These are phyloP conservation scores for Euclidium syriacum DNA, from an alignment of 345 rosid genomes.

Conservation along the genomic window DNA sequence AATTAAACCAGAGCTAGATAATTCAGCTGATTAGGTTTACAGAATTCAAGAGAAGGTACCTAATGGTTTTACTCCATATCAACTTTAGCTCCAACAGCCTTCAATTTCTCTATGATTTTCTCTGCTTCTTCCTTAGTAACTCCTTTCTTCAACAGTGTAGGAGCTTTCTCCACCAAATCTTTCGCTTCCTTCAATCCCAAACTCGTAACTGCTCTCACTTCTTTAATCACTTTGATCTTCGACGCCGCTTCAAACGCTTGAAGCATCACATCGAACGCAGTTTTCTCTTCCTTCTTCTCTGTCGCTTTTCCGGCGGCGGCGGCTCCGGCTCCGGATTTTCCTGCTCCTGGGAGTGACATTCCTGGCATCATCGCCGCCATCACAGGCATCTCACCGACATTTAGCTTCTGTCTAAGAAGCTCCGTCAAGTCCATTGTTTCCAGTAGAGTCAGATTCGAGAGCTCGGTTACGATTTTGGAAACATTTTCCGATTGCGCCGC, in stretches of 20 bases:
- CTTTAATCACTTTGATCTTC: constrained; percentile 90
- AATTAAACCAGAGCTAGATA: neutral
- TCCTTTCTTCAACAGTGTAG: constrained; percentile 78
- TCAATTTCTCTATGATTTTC: constrained; percentile 72
- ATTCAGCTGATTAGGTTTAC: neutral
- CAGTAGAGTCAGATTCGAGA: constrained; percentile 64
- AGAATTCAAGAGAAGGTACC: constrained; percentile 2
- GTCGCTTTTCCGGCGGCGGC: constrained; percentile 34
- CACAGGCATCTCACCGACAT: constrained; percentile 59
- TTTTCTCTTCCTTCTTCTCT: constrained; percentile 58
- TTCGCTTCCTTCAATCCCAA: constrained; percentile 93
- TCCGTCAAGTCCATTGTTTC: constrained; percentile 74
- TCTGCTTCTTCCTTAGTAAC: constrained; percentile 88
- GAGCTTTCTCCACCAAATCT: constrained; percentile 95
- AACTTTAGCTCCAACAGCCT: constrained; percentile 83
- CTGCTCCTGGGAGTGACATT: constrained; percentile 50
- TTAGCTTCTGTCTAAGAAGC: constrained; percentile 55
- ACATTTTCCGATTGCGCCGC: constrained; percentile 47
- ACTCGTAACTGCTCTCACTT: constrained; percentile 73
- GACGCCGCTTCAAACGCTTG: constrained; percentile 68
- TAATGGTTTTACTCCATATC: constrained; percentile 60
- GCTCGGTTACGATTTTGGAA: constrained; percentile 51
- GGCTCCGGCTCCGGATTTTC: constrained; percentile 37
- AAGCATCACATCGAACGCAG: constrained; percentile 73
- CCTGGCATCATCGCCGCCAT: constrained; percentile 97